phyloP scores from a whole-genome alignment of 2,329 filamentous ascomycete genomes.

The Beauveria bassiana region DNA sequence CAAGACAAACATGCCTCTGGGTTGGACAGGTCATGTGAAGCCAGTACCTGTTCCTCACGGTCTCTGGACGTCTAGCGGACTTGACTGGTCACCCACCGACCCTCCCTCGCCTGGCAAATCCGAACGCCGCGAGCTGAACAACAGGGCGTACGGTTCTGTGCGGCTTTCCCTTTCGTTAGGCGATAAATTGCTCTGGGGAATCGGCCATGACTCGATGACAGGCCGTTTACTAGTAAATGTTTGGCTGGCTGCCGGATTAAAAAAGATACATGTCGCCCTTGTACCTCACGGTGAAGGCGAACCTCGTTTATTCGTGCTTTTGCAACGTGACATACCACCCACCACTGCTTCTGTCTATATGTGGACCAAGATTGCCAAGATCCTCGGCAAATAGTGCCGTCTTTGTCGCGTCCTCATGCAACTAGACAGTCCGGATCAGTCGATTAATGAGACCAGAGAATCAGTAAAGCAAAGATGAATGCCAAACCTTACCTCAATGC shows the following conservation, averaged over 20 bases:
- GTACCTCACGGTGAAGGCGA: background rate
- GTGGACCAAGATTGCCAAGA: background rate
- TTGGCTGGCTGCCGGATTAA: background rate
- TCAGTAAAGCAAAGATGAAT: background rate
- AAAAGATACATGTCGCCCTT: background rate
- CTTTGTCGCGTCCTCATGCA: background rate
- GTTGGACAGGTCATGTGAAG: too few species aligned
- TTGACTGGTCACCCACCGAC: background rate
- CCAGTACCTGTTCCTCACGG: too few species aligned
- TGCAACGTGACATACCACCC: background rate
- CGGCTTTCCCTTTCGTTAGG: background rate
- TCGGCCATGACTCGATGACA: background rate
- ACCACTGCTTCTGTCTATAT: background rate
- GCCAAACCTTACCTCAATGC: background rate
- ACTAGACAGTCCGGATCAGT: background rate
- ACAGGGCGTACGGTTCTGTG: background rate
- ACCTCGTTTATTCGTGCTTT: background rate
- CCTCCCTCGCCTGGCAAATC: background rate
- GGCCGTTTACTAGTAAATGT: background rate
- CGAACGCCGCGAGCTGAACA: background rate
- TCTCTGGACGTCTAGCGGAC: background rate
- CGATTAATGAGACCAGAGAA: background rate
- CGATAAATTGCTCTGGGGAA: background rate
- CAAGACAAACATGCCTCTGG: background rate
- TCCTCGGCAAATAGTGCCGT: constrained; percentile 1